Evolutionary conservation across 495 filamentous ascomycete species (phyloP).

Genomic region (Neurospora pannonica): DNA sequence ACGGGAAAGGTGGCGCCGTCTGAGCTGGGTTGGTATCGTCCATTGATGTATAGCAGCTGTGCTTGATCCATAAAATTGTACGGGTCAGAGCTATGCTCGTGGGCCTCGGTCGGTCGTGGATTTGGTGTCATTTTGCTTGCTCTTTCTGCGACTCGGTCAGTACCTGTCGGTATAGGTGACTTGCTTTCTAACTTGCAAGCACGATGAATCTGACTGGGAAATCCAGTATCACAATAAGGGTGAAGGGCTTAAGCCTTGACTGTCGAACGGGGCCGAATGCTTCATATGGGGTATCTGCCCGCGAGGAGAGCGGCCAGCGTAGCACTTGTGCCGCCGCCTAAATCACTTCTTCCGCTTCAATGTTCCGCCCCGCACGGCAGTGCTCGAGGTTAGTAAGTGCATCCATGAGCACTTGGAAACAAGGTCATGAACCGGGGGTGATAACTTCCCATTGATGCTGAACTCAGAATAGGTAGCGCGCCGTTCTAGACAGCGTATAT

Average conservation of each 20-base stretch:
- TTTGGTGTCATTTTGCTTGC: not conserved
- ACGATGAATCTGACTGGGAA: not conserved
- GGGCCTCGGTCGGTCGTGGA: not conserved
- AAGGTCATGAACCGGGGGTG: not conserved
- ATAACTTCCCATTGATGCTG: not conserved
- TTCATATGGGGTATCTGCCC: not conserved
- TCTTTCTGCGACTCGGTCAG: not conserved
- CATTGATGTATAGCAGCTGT: slow-evolving; percentile 51
- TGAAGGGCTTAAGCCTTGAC: not conserved
- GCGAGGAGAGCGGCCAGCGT: not conserved
- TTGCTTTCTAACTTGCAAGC: not conserved
- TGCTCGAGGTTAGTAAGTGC: not conserved
- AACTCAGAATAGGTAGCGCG: not conserved
- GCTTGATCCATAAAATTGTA: slow-evolving; percentile 3
- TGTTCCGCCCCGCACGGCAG: not conserved
- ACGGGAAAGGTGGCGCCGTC: slow-evolving; percentile 52
- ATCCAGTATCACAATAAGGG: not conserved
- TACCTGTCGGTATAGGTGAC: not conserved
- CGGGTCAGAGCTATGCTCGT: not conserved
- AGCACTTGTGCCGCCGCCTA: not conserved
- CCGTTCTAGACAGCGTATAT: not conserved
- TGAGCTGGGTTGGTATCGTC: slow-evolving; percentile 42
- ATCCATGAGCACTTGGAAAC: not conserved
- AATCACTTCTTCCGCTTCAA: not conserved
- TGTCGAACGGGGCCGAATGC: not conserved